A percentile compares a stretch with the other conserved stretches of the same genome.
Evolutionary conservation across 208 protist species (phyloP).

Genomic region (Polymyxa betae): DNA sequence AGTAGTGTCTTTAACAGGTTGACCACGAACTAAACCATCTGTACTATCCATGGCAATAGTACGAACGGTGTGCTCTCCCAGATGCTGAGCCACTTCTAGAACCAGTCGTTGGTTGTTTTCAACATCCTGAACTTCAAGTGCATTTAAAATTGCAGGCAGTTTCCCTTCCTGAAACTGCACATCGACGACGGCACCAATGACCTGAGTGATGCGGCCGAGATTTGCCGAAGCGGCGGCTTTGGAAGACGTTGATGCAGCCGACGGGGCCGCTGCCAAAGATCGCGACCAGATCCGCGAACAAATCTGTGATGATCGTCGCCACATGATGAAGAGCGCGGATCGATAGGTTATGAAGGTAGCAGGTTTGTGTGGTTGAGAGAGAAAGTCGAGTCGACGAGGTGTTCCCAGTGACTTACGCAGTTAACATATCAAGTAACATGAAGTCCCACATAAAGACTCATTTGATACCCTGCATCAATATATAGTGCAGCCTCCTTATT

Average conservation of each 20-base stretch:
- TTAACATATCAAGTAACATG: no score
- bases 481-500: no score
- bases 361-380: no score
- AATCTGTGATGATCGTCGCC: neutral
- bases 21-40: conserved; percentile 92
- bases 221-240: neutral
- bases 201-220: conserved; percentile 77
- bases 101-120: conserved; percentile 80
- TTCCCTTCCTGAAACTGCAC: conserved; percentile 91
- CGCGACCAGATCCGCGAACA: conserved; percentile 1
- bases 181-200: conserved; percentile 97
- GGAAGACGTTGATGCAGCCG: neutral
- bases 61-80: conserved; percentile 91
- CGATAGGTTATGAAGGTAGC: no score
- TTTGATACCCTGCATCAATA: no score
- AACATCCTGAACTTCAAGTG: conserved; percentile 86
- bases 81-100: conserved; percentile 94
- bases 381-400: no score
- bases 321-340: no score
- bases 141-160: conserved; percentile 92
- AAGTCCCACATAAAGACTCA: no score
- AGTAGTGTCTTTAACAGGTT: conserved; percentile 88
- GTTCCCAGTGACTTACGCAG: no score
- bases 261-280: conserved; percentile 8
- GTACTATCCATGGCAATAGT: conserved; percentile 97